A percentile compares a stretch with the other conserved stretches of the same genome.
These are phyloP conservation scores for Aspergillus pseudotamarii DNA, from an alignment of 2,329 filamentous ascomycete genomes.

Conservation along the genomic window DNA sequence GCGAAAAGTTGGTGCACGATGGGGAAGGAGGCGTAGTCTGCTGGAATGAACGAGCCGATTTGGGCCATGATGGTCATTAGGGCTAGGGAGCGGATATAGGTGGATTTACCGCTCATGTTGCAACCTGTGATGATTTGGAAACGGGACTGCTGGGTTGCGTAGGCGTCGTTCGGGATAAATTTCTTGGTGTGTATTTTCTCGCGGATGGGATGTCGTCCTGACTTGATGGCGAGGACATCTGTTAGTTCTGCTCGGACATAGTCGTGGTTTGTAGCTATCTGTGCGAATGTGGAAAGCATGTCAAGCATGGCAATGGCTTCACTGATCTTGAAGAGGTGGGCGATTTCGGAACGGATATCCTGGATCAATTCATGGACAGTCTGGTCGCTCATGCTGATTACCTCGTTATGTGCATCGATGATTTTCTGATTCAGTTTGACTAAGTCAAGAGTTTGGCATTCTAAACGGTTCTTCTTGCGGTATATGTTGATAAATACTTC, in stretches of 20 bases:
- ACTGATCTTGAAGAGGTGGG: constrained; percentile 77
- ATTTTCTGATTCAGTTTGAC: constrained; percentile 80
- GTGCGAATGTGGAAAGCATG: constrained; percentile 77
- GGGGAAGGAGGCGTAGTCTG: constrained; percentile 77
- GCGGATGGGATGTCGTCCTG: constrained; percentile 75
- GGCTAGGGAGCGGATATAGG: constrained; percentile 84
- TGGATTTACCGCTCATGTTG: constrained; percentile 98
- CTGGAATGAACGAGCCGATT: constrained; percentile 87
- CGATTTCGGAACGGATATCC: constrained; percentile 71
- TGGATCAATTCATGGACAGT: constrained; percentile 72
- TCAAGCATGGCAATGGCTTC: constrained; percentile 86
- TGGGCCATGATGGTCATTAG: constrained; percentile 92
- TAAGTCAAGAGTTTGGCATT: constrained; percentile 84
- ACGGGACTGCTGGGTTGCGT: constrained; percentile 74
- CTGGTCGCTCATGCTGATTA: constrained; percentile 78
- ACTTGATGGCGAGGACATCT: constrained; percentile 70
- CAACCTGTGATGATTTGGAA: constrained; percentile 95
- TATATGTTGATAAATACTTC: constrained; percentile 76
- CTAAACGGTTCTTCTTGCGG: constrained; percentile 71
- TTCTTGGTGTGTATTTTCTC: constrained; percentile 70
- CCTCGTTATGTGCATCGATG: constrained; percentile 78
- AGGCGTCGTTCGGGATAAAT: constrained; percentile 89
- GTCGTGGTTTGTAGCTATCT: constrained; percentile 68
- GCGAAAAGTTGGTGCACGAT: constrained; percentile 85
- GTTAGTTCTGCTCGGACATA: constrained; percentile 72